Percentiles rank a stretch among this genome's conserved stretches.
phyloP scores from a whole-genome alignment of 805 yeast genomes.

The Isabelozyma pseudorhagii region DNA sequence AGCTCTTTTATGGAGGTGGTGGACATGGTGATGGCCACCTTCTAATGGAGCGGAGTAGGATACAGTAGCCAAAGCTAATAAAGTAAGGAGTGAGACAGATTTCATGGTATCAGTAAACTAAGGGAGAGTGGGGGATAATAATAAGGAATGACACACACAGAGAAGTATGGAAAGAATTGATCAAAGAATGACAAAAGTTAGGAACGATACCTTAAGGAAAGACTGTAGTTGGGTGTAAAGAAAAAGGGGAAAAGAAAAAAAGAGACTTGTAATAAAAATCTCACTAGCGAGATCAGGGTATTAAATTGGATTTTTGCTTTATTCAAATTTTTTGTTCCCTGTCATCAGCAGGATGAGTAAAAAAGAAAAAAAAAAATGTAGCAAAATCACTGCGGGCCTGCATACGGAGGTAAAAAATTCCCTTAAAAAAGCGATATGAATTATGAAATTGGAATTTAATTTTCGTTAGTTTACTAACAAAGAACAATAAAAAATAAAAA shows the following conservation, averaged over 20 bases:
- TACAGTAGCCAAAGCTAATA: constrained; percentile 23
- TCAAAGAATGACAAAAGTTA: background rate
- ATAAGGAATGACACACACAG: background rate
- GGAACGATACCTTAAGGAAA: constrained; percentile 1
- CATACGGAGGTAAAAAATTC: background rate
- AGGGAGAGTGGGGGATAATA: background rate
- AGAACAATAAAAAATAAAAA: background rate
- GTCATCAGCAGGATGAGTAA: background rate
- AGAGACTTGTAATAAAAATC: background rate
- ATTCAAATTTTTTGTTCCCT: background rate
- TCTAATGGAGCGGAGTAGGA: constrained; percentile 33
- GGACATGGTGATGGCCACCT: constrained; percentile 33
- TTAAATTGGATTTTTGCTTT: background rate
- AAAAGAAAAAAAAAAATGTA: background rate
- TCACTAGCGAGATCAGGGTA: background rate
- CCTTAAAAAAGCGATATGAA: background rate
- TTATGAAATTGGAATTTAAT: background rate
- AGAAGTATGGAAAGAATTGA: background rate
- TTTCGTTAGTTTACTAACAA: background rate
- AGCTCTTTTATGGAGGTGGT: constrained; percentile 38
- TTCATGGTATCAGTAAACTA: constrained; percentile 19
- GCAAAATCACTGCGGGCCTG: background rate
- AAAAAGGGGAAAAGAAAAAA: background rate
- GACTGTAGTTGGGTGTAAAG: constrained; percentile 1
- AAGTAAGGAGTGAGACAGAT: constrained; percentile 17